phyloP scores from a whole-genome alignment of 495 filamentous ascomycete species.

The Podospora fimiseda region DNA sequence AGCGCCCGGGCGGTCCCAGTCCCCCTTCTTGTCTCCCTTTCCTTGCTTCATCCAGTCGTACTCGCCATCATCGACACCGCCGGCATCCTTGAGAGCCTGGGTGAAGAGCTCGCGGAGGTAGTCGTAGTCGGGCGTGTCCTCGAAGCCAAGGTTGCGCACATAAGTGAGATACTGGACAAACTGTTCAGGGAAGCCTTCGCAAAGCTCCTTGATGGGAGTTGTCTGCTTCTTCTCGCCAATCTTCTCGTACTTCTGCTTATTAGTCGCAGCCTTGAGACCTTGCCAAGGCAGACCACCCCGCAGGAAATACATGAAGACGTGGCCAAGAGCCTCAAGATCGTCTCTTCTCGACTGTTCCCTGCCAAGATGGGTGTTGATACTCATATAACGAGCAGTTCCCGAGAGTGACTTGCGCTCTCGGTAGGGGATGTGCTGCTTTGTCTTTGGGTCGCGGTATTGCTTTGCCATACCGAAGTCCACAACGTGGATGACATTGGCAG shows the following conservation, averaged over 20 bases:
- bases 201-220: slow-evolving; percentile 92
- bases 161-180: slow-evolving; percentile 97
- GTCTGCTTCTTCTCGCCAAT: slow-evolving; percentile 99
- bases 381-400: slow-evolving; percentile 97
- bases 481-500: slow-evolving; percentile 96
- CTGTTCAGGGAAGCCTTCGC: slow-evolving; percentile 94
- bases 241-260: slow-evolving; percentile 99
- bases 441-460: slow-evolving; percentile 97
- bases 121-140: slow-evolving; percentile 98
- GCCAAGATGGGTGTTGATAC: slow-evolving; percentile 97
- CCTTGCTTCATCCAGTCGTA: slow-evolving; percentile 99
- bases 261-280: slow-evolving; percentile 95
- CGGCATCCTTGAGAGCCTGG: slow-evolving; percentile 88
- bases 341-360: slow-evolving; percentile 94
- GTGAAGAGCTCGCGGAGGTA: slow-evolving; percentile 95
- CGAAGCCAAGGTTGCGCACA: slow-evolving; percentile 95
- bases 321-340: slow-evolving; percentile 90
- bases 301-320: slow-evolving; percentile 99
- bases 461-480: slow-evolving; percentile 99
- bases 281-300: slow-evolving; percentile 96
- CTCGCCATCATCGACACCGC: slow-evolving; percentile 95
- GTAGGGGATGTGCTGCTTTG: slow-evolving; percentile 98
- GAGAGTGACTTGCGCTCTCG: slow-evolving; percentile 96
- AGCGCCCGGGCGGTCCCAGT: slow-evolving; percentile 55
- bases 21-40: slow-evolving; percentile 89